Base-by-base conservation (phyloP, 805 yeast species). In the Kregervanrija delftensis region DNA sequence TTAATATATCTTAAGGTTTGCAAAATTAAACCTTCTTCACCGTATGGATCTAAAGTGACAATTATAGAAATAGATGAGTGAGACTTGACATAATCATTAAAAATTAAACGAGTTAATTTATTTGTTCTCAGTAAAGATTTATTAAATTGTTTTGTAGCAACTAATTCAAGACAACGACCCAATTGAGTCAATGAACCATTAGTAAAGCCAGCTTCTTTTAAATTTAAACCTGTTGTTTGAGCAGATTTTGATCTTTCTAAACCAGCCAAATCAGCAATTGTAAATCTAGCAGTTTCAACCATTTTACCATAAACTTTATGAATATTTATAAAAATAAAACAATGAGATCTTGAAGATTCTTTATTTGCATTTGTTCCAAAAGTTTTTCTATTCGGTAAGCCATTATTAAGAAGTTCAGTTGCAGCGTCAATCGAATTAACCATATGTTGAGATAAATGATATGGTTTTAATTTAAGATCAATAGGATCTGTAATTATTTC, bases 241-340 rank as follows among this genome's bases (percentile, higher is more conserved):
- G 79, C 71, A 11, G 61, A 49, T 46, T 71, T 73, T 9, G 73
- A 64, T 51, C 79, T 64, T 55, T 77, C 81, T 8, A 76, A 65
- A 1, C 81, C 62, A 1, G 81, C 79, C 14, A 77, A 52, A 50
- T 77, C 81, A 0, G 74, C 75, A 36, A 77, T 56, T 0, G 75
- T 71, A 28, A 77, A 58, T 40, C 76, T 64, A 5, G 74, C 56
- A 1, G 64, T 47, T 43, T 45, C 55, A 2, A 60, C 35, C 39
- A 52, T 39, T 14, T 41, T 42, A 17, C 63, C 62, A 43, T 49
- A 48, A 9, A 50, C 10, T 30, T 50, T 15, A 48, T 45, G 51
- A 34, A 52, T 34, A 36, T 52, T 45, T 13, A 76, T 62, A 43
- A 69, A 66, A 3, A 71, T 60, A 50, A 77, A 73, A n/a, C 76